Evolutionary conservation across 169 alveolate genomes (phyloP), one percentile per base, ranked within the genome.

Genomic region (Besnoitia besnoiti): DNA sequence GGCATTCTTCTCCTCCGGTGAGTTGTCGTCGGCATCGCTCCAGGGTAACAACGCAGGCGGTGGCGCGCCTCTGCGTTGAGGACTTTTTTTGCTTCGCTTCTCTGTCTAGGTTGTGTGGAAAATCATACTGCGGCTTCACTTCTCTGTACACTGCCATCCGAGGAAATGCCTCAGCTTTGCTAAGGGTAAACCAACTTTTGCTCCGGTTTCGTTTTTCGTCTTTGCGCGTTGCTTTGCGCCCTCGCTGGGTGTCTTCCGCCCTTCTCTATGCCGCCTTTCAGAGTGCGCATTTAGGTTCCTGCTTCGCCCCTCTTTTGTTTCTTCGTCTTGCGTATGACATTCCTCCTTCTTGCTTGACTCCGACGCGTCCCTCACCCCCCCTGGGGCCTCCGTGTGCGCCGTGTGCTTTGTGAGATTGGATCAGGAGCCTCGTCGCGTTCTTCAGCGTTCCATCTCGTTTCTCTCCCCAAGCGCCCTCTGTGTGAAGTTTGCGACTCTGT

Each of bases 1-100:
- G 87, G 87, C 87, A 77, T 77, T 39, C 87, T 77, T 37, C 59
- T 77, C 7, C 87, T 77, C 16, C 87, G 87, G 87, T 77, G 21
- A 19, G 59, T n/a, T n/a, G n/a, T n/a, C n/a, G n/a, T n/a, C n/a
- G n/a, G n/a, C n/a, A n/a, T n/a, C n/a, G n/a, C n/a, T n/a, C n/a
- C n/a, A n/a, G n/a, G n/a, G n/a, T n/a, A n/a, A n/a, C n/a, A n/a
- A n/a, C n/a, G n/a, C n/a, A n/a, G n/a, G n/a, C n/a, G 24, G 67
- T 19, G 30, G 67, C 67, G 67, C 24, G 5, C 27, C n/a, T 3
- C 67, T 5, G 7, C 27, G 30, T 21, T 55, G 7, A 21, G 30
- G 12, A 19, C 30, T 55, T 19, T 16, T 55, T n/a, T 10, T 55
- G 67, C 67, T 1, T 16, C 27, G 67, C 30, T 55, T 55, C 67